Percentiles rank a stretch among this genome's conserved stretches.
phyloP scores from a whole-genome alignment of 257 asterid genomes.

The Solanum medicagineum region DNA sequence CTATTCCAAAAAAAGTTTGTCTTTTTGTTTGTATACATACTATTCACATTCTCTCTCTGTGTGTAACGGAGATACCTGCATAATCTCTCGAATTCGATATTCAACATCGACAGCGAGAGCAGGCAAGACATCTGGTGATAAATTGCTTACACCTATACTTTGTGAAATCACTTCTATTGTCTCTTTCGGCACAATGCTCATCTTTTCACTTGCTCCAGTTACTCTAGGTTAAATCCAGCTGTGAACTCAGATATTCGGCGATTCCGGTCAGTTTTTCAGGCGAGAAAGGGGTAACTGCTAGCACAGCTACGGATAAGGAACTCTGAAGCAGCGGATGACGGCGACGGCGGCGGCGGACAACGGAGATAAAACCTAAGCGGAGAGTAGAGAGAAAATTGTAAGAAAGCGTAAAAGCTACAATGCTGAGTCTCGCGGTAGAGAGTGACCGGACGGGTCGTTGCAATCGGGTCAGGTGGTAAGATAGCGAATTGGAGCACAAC shows the following conservation, averaged over 20 bases:
- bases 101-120: conserved; percentile 90
- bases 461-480: not conserved
- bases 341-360: not conserved
- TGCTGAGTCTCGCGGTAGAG: not conserved
- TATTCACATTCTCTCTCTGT: not conserved
- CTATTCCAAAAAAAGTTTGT: not conserved
- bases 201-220: conserved; percentile 3
- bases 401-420: not conserved
- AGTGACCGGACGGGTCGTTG: not conserved
- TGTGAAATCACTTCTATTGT: conserved; percentile 90
- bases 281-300: not conserved
- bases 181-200: conserved; percentile 82
- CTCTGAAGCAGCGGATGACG: not conserved
- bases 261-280: not conserved
- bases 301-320: not conserved
- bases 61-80: conserved; percentile 52
- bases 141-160: conserved; percentile 67
- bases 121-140: conserved; percentile 78
- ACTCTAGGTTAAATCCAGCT: not conserved
- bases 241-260: not conserved
- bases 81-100: conserved; percentile 85
- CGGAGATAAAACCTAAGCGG: not conserved
- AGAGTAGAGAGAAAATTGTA: not conserved
- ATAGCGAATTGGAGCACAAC: not conserved
- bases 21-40: not conserved